A percentile compares a stretch with the other conserved stretches of the same genome.
phyloP scores from a whole-genome alignment of 768 basidiomycete species.

The Tulasnella sp. region DNA sequence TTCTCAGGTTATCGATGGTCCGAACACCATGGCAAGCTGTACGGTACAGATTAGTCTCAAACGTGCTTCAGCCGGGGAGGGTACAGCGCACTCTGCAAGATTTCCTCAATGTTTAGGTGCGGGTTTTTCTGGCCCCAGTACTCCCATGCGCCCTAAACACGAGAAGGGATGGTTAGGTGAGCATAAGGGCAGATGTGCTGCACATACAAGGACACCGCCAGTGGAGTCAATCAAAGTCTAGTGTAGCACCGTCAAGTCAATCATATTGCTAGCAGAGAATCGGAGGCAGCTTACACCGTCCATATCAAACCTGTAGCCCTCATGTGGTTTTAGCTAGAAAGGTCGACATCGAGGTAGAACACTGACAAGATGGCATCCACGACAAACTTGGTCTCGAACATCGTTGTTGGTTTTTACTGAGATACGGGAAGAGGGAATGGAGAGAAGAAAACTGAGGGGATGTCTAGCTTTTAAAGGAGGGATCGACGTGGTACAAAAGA shows the following conservation, averaged over 20 bases:
- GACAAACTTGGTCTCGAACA: conserved; percentile 6
- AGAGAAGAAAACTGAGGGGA: neutral
- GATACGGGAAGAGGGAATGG: neutral
- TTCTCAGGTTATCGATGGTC: conserved; percentile 58
- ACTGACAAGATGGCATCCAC: conserved; percentile 12
- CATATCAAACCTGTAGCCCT: conserved; percentile 11
- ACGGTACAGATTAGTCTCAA: neutral
- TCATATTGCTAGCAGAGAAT: neutral
- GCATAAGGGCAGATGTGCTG: neutral
- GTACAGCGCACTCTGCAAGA: conserved; percentile 25
- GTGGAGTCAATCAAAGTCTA: conserved; percentile 67
- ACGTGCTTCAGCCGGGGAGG: neutral
- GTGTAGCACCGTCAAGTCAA: neutral
- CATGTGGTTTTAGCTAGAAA: neutral
- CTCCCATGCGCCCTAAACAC: conserved; percentile 48
- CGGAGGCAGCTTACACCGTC: conserved; percentile 7
- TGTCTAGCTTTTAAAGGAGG: neutral
- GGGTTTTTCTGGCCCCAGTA: conserved; percentile 50
- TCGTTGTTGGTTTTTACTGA: neutral
- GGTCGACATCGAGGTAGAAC: neutral
- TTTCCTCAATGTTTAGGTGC: conserved; percentile 22
- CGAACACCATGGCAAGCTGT: conserved; percentile 60
- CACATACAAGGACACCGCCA: conserved; percentile 46
- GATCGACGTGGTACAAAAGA: too few relatives aligned
- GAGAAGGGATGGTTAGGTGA: neutral